A percentile compares a stretch with the other conserved stretches of the same genome.
Evolutionary conservation across 2,329 filamentous ascomycete genomes (phyloP).

Genomic region (Paramyrothecium roridum): DNA sequence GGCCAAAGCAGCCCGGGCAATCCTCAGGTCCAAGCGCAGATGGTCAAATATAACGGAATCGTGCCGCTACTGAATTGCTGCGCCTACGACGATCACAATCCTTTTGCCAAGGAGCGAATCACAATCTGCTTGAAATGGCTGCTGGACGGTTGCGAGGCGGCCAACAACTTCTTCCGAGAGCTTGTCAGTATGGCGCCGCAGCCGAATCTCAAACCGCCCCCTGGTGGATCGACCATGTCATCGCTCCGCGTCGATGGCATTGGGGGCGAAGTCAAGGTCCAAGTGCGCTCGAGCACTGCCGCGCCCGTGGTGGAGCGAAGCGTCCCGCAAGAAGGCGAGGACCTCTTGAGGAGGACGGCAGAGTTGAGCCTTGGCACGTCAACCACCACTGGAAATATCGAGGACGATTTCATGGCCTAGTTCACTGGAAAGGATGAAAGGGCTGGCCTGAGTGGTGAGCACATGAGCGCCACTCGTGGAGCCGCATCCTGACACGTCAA

Average conservation of each 20-base stretch:
- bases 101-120: conserved; percentile 88
- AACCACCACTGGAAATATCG: conserved; percentile 24
- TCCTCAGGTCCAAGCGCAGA: conserved; percentile 80
- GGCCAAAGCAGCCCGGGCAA: conserved; percentile 60
- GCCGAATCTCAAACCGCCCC: conserved; percentile 32
- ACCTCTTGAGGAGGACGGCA: conserved; percentile 41
- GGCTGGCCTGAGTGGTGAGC: neutral
- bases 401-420: conserved; percentile 44
- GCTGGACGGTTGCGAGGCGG: conserved; percentile 70
- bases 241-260: conserved; percentile 54
- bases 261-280: conserved; percentile 53
- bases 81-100: conserved; percentile 87
- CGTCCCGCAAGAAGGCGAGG: conserved; percentile 21
- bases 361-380: conserved; percentile 34
- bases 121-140: conserved; percentile 86
- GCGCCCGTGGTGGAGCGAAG: conserved; percentile 12
- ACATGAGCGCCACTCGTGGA: no score
- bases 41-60: conserved; percentile 80
- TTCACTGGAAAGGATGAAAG: neutral
- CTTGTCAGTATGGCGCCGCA: conserved; percentile 47
- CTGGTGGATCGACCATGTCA: conserved; percentile 32
- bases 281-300: conserved; percentile 37
- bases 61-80: conserved; percentile 87
- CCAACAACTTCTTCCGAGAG: conserved; percentile 67
- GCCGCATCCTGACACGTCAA: no score